A percentile compares a stretch with the other conserved stretches of the same genome.
Conservation (phyloP, 768 basidiomycete genomes). For the Scleroderma citrinum region DNA sequence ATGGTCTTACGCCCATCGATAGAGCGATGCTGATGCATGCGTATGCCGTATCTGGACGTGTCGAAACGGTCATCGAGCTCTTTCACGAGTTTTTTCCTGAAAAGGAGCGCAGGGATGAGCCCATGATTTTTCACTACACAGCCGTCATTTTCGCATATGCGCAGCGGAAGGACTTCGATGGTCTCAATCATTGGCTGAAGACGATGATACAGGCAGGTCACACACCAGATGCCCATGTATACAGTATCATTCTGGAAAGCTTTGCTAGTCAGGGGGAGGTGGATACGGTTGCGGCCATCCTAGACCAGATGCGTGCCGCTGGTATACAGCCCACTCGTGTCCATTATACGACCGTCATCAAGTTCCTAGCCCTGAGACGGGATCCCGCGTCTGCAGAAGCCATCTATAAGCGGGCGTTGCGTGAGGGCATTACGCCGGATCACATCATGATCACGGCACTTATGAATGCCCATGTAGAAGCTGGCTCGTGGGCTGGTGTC, state of each 20-base stretch:
- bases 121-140: conserved; percentile 47
- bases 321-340: conserved; percentile 42
- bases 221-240: conserved; percentile 50
- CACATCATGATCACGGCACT: conserved; percentile 59
- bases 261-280: conserved; percentile 52
- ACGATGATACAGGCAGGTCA: conserved; percentile 44
- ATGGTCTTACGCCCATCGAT: conserved; percentile 24
- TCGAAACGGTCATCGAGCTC: conserved; percentile 36
- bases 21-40: conserved; percentile 49
- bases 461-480: conserved; percentile 79
- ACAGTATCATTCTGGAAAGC: conserved; percentile 52
- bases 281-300: conserved; percentile 40
- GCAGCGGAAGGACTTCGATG: conserved; percentile 38
- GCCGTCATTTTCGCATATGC: conserved; percentile 52
- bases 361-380: conserved; percentile 54
- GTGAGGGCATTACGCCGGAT: conserved; percentile 59
- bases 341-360: conserved; percentile 63
- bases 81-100: conserved; percentile 54
- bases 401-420: conserved; percentile 58
- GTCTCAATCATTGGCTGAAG: conserved; percentile 50
- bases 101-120: conserved; percentile 30
- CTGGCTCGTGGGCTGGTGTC: conserved; percentile 74
- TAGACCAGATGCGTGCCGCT: conserved; percentile 56
- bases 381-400: conserved; percentile 63
- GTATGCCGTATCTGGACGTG: conserved; percentile 42